Conservation (phyloP, 495 filamentous ascomycete genomes). For the Haplographium delicatum region DNA sequence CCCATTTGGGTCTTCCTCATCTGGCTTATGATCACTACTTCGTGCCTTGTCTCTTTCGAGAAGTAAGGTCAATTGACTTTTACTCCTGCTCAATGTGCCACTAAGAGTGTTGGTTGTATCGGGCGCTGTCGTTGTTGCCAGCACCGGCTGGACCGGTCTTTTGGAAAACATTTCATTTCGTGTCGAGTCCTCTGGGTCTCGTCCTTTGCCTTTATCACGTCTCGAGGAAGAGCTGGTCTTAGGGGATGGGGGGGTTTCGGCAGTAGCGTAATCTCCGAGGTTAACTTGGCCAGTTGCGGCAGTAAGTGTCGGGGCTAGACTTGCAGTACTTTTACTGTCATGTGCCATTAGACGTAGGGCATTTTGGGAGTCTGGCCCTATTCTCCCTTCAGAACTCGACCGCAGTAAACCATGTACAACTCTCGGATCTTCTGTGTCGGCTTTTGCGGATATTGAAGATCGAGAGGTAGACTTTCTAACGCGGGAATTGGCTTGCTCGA, state of each 20-base stretch:
- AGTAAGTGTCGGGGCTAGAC: conserved; percentile 21
- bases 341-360: neutral
- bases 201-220: conserved; percentile 21
- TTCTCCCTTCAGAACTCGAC: conserved; percentile 2
- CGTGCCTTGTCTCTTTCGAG: conserved; percentile 35
- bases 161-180: conserved; percentile 14
- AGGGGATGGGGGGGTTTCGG: neutral
- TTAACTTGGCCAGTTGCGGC: conserved; percentile 20
- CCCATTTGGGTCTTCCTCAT: neutral
- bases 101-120: too few species aligned
- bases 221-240: neutral
- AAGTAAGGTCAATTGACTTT: conserved; percentile 45
- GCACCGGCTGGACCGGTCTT: conserved; percentile 15
- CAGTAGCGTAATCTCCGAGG: neutral
- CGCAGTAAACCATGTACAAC: neutral
- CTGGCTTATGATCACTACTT: conserved; percentile 7
- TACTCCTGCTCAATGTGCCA: conserved; percentile 36
- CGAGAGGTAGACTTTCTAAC: neutral
- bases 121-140: neutral
- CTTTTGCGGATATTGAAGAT: neutral
- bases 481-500: conserved; percentile 14
- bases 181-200: conserved; percentile 5
- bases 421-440: neutral
- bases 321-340: conserved; percentile 15
- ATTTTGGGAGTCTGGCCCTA: neutral